Conservation (phyloP, 805 yeast species). For the Yamadazyma ubonensis region DNA sequence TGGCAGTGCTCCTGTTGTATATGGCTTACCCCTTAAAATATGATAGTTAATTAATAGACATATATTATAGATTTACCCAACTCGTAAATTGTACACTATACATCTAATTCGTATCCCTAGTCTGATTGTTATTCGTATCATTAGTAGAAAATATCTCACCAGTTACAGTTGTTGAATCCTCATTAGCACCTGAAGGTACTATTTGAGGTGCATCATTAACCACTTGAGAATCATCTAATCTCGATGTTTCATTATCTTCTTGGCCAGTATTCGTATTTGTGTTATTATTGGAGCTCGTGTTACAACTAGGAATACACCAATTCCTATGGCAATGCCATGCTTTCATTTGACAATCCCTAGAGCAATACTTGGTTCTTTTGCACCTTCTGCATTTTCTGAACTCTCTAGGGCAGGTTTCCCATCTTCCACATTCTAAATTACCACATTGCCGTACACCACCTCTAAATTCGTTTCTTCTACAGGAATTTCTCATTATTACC, state of each 20-base stretch:
- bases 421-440: constrained; percentile 84
- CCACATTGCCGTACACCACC: constrained; percentile 97
- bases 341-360: constrained; percentile 83
- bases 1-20: constrained; percentile 90
- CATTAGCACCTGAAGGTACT: neutral
- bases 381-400: constrained; percentile 95
- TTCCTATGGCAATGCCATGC: constrained; percentile 94
- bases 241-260: constrained; percentile 6
- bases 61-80: too few relatives aligned
- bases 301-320: constrained; percentile 73
- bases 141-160: neutral
- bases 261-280: neutral
- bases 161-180: neutral
- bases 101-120: neutral
- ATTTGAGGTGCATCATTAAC: too few relatives aligned
- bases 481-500: constrained; percentile 94
- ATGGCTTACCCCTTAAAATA: constrained; percentile 69
- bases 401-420: constrained; percentile 90
- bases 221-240: neutral
- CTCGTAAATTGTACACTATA: too few relatives aligned
- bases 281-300: constrained; percentile 17
- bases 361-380: constrained; percentile 91
- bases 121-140: neutral
- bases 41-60: neutral
- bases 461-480: constrained; percentile 80